These are phyloP conservation scores for Phaeolepiota aurea DNA, from an alignment of 768 basidiomycete species.

Conservation along the genomic window DNA sequence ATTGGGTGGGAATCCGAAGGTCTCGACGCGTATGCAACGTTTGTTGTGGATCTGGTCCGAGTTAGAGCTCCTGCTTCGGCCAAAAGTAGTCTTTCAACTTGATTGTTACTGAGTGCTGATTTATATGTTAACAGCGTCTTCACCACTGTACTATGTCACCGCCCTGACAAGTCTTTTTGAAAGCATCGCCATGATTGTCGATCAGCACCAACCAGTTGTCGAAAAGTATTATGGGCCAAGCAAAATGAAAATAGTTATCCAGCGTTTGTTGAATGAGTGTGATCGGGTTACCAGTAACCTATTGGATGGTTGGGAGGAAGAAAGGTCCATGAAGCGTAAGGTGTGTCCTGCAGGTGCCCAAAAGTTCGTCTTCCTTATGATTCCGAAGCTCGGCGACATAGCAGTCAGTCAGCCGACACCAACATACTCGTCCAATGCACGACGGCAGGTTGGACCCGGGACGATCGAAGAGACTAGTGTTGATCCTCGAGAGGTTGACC, in stretches of 20 bases:
- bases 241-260: constrained; percentile 77
- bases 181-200: constrained; percentile 90
- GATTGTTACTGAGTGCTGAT: no score
- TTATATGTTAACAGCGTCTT: constrained; percentile 55
- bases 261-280: constrained; percentile 73
- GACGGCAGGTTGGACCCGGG: constrained; percentile 13
- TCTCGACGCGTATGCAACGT: constrained; percentile 84
- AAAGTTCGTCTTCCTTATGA: background rate
- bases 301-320: constrained; percentile 86
- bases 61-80: constrained; percentile 69
- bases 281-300: constrained; percentile 75
- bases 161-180: constrained; percentile 90
- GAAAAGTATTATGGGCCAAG: constrained; percentile 95
- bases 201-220: constrained; percentile 95
- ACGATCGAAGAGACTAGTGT: constrained; percentile 46
- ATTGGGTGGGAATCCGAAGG: constrained; percentile 94
- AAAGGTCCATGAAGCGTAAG: constrained; percentile 76
- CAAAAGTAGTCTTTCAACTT: constrained; percentile 53
- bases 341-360: constrained; percentile 21
- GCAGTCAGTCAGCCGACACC: constrained; percentile 29
- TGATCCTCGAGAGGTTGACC: constrained; percentile 90
- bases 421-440: constrained; percentile 20
- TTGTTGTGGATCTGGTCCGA: constrained; percentile 86
- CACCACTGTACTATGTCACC: constrained; percentile 86
- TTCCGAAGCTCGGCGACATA: constrained; percentile 37